These are phyloP conservation scores for Hordeum marinum DNA, from an alignment of 176 grass and related monocot species.

Conservation along the genomic window DNA sequence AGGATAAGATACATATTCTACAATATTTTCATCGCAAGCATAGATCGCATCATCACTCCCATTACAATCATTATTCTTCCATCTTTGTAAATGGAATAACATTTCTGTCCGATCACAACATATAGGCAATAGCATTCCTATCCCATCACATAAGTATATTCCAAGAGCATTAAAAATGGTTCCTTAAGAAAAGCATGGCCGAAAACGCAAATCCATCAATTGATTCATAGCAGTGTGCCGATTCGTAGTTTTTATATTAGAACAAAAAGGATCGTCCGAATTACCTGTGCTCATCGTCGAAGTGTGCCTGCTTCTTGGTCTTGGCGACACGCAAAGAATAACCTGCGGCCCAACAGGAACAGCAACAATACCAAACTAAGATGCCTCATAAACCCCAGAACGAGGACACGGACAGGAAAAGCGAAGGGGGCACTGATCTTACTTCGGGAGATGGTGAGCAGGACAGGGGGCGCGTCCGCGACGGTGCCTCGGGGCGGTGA, in stretches of 20 bases:
- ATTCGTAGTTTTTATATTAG: background rate
- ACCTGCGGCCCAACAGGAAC: constrained; percentile 46
- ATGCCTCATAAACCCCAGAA: background rate
- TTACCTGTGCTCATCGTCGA: constrained; percentile 81
- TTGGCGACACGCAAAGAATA: constrained; percentile 89
- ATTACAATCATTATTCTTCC: background rate
- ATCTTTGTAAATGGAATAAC: background rate
- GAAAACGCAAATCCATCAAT: background rate
- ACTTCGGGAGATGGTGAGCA: constrained; percentile 37
- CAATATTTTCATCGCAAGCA: background rate
- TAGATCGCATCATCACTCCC: background rate
- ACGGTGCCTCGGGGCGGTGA: background rate
- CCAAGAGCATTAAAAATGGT: background rate
- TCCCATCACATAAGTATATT: background rate
- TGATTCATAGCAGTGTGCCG: background rate
- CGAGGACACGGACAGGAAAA: background rate
- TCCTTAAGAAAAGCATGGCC: background rate
- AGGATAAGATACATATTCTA: background rate
- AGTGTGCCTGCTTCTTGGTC: constrained; percentile 61
- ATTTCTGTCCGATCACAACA: constrained; percentile 9
- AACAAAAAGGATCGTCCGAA: background rate
- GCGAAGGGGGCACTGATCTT: background rate
- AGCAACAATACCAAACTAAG: background rate
- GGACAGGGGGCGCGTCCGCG: constrained; percentile 23
- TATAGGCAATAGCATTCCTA: constrained; percentile 7